Percentiles rank a stretch among this genome's conserved stretches.
Evolutionary conservation across 192 early-diverging fungal species (phyloP).

Genomic region (Backusella liffmaniae): DNA sequence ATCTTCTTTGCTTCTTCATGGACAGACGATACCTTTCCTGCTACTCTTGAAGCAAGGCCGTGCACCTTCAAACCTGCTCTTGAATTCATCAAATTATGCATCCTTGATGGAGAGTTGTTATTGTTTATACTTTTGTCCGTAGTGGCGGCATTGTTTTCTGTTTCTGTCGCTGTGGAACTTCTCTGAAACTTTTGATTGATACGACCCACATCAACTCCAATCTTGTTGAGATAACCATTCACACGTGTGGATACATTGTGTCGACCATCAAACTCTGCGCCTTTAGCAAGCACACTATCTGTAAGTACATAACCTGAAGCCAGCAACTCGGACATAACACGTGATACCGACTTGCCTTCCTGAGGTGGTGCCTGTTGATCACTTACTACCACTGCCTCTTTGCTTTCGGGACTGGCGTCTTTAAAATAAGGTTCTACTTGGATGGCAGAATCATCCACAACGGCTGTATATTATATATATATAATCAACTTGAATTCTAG

Average conservation of each 20-base stretch:
- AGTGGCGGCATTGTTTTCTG: conserved; percentile 40
- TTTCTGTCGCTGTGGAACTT: conserved; percentile 30
- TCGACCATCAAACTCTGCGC: conserved; percentile 59
- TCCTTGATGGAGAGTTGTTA: conserved; percentile 36
- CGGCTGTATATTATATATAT: conserved; percentile 23
- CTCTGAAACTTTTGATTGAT: conserved; percentile 48
- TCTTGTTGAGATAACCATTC: conserved; percentile 21
- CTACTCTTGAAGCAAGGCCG: conserved; percentile 34
- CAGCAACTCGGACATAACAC: conserved; percentile 60
- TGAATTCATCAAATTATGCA: conserved; percentile 40
- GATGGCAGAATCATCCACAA: conserved; percentile 55
- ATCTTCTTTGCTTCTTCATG: conserved; percentile 48
- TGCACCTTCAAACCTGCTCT: conserved; percentile 44
- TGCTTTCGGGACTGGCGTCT: not conserved
- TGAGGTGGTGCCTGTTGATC: conserved; percentile 9
- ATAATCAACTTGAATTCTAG: not conserved
- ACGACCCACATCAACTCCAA: conserved; percentile 11
- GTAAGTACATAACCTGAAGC: conserved; percentile 61
- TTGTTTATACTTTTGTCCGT: conserved; percentile 36
- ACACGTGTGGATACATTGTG: conserved; percentile 40
- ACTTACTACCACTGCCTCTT: not conserved
- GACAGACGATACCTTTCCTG: conserved; percentile 46
- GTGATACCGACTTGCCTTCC: conserved; percentile 41
- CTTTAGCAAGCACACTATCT: conserved; percentile 56
- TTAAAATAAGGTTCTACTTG: conserved; percentile 46